Evolutionary conservation across 73 alveolate species (phyloP).

Genomic region (Blepharisma japonicum): DNA sequence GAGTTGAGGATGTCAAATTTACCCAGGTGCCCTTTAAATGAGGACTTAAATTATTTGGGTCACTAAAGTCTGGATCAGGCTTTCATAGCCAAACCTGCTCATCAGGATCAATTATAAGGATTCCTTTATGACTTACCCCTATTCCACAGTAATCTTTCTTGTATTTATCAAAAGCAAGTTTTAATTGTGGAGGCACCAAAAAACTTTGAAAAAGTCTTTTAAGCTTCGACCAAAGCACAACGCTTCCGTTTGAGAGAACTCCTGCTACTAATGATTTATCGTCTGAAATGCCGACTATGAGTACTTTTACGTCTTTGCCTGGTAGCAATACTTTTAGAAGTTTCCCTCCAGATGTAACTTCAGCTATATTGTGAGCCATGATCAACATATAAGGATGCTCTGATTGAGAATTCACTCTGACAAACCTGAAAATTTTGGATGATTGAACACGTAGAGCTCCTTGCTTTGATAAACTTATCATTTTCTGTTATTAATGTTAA

Average conservation of each 20-base stretch:
- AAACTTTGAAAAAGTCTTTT: conserved; percentile 6
- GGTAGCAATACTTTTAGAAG: not conserved
- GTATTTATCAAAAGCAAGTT: not conserved
- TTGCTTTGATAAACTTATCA: conserved; percentile 1
- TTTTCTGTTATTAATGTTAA: not conserved
- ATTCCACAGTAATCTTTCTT: conserved; percentile 1
- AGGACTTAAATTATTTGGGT: conserved; percentile 9
- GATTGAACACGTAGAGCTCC: not conserved
- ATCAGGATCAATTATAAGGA: not conserved
- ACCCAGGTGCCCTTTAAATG: conserved; percentile 25
- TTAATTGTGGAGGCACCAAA: conserved; percentile 21
- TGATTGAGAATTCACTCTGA: not conserved
- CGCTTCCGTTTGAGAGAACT: not conserved
- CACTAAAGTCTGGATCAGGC: conserved; percentile 13
- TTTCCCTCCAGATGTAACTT: conserved; percentile 18
- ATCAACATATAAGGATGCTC: not conserved
- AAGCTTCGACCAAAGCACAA: not conserved
- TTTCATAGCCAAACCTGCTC: conserved; percentile 27
- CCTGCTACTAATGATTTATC: not conserved
- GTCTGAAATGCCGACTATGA: conserved; percentile 8
- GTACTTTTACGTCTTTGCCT: conserved; percentile 9
- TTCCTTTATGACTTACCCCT: not conserved
- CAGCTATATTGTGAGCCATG: not conserved
- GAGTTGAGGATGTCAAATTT: conserved; percentile 3
- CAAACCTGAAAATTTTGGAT: not conserved